These are phyloP conservation scores for Pseudogymnoascus sp. DNA, from an alignment of 2,329 filamentous ascomycete genomes.

Conservation along the genomic window DNA sequence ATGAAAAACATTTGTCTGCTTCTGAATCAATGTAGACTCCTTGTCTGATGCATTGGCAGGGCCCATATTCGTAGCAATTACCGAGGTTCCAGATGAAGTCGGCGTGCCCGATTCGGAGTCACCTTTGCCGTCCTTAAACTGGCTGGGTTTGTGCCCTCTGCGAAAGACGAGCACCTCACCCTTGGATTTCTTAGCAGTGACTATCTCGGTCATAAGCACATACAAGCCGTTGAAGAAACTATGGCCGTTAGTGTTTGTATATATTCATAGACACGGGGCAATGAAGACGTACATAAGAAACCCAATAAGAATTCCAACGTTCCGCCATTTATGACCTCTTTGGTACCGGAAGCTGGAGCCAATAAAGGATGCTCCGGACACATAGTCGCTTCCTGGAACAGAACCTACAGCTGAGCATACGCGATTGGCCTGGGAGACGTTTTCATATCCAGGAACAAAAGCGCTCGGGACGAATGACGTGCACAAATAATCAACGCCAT, in stretches of 20 bases:
- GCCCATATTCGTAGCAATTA: conserved; percentile 16
- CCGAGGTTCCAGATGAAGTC: conserved; percentile 16
- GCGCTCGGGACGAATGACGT: conserved; percentile 38
- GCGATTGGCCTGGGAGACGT: conserved; percentile 34
- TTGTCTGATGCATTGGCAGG: conserved; percentile 34
- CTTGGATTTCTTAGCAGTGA: conserved; percentile 58
- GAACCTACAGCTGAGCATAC: conserved; percentile 54
- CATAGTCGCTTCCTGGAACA: conserved; percentile 36
- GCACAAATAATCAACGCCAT: conserved; percentile 44
- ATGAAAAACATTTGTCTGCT: conserved; percentile 61
- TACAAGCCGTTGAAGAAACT: conserved; percentile 25
- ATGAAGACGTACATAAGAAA: conserved; percentile 53
- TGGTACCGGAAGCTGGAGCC: conserved; percentile 43
- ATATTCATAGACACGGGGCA: conserved; percentile 30
- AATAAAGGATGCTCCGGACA: conserved; percentile 52
- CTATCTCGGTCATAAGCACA: conserved; percentile 54
- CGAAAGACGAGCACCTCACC: conserved; percentile 68
- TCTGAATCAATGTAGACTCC: conserved; percentile 40
- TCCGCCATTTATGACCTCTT: conserved; percentile 44
- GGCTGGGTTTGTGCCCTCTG: conserved; percentile 44
- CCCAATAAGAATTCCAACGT: conserved; percentile 53
- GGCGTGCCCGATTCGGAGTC: conserved; percentile 18
- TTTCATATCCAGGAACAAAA: conserved; percentile 35
- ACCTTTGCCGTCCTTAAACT: conserved; percentile 19
- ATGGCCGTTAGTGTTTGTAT: conserved; percentile 27